phyloP scores from a whole-genome alignment of 371 early-diverging fungal species.

The Rhizopus microsporus region DNA sequence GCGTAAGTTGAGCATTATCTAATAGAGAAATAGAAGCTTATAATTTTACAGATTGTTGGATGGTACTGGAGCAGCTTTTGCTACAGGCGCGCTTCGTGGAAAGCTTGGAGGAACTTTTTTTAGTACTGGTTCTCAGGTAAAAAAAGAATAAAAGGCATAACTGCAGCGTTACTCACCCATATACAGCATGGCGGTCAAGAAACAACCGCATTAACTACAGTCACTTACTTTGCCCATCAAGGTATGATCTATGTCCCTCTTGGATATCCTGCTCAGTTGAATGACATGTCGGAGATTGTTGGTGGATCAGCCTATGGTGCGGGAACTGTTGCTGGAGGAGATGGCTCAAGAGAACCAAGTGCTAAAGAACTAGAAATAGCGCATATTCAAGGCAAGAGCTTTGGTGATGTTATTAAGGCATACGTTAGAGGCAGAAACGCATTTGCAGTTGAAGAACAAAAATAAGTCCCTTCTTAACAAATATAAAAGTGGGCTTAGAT shows the following conservation, averaged over 20 bases:
- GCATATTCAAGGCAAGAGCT: conserved; percentile 57
- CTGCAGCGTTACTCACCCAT: conserved; percentile 65
- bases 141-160: conserved; percentile 39
- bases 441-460: conserved; percentile 14
- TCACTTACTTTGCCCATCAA: conserved; percentile 78
- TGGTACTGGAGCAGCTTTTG: conserved; percentile 70
- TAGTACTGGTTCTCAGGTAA: conserved; percentile 55
- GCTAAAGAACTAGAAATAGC: conserved; percentile 68
- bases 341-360: conserved; percentile 61
- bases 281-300: conserved; percentile 35
- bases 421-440: conserved; percentile 26
- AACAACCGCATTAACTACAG: conserved; percentile 63
- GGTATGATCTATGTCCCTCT: conserved; percentile 82
- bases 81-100: conserved; percentile 46
- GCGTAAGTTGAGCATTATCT: conserved; percentile 15
- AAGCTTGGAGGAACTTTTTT: conserved; percentile 68
- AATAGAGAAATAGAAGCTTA: background rate
- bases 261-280: conserved; percentile 51
- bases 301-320: conserved; percentile 63
- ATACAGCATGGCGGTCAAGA: conserved; percentile 72
- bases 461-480: background rate
- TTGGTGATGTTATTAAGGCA: conserved; percentile 51
- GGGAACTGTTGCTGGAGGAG: conserved; percentile 62
- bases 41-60: conserved; percentile 50
- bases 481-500: background rate